These are phyloP conservation scores for Quercus dentata DNA, from an alignment of 306 rosid species.

Conservation along the genomic window DNA sequence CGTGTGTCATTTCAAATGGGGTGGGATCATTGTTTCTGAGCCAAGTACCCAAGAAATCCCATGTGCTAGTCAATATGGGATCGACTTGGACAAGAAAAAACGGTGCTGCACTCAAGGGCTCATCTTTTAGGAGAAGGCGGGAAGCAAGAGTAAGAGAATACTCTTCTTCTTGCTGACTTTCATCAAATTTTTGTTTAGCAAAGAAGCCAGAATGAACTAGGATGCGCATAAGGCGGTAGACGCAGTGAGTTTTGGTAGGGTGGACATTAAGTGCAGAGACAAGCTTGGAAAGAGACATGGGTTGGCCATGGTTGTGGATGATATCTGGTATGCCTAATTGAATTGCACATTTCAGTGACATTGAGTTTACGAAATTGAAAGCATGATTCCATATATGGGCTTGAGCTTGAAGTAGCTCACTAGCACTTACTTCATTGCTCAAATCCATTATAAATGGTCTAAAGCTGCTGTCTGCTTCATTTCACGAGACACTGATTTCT, in stretches of 20 bases:
- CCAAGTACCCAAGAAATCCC: slow-evolving; percentile 12
- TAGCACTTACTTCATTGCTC: not conserved
- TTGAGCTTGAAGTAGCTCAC: slow-evolving; percentile 20
- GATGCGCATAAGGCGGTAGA: slow-evolving; percentile 30
- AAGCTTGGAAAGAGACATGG: slow-evolving; percentile 21
- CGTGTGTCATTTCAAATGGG: slow-evolving; percentile 14
- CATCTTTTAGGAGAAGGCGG: slow-evolving; percentile 8
- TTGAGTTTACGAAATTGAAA: slow-evolving; percentile 6
- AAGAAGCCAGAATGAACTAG: slow-evolving; percentile 27
- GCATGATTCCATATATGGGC: slow-evolving; percentile 7
- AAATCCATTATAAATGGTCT: too few relatives aligned
- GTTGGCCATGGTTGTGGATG: slow-evolving; percentile 8
- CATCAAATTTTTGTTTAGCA: not conserved
- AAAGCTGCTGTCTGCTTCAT: too few relatives aligned
- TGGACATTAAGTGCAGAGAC: slow-evolving; percentile 1
- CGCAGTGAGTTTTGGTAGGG: slow-evolving; percentile 14
- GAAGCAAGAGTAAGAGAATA: slow-evolving; percentile 22
- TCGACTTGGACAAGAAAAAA: slow-evolving; percentile 1
- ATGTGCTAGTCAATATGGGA: not conserved
- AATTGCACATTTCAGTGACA: slow-evolving; percentile 32
- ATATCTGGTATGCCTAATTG: slow-evolving; percentile 30
- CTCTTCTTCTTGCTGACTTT: not conserved
- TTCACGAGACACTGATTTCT: too few relatives aligned
- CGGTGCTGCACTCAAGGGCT: not conserved
- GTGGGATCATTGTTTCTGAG: not conserved